Evolutionary conservation across 129 eudicot species (phyloP).

Genomic region (Arctium lappa): DNA sequence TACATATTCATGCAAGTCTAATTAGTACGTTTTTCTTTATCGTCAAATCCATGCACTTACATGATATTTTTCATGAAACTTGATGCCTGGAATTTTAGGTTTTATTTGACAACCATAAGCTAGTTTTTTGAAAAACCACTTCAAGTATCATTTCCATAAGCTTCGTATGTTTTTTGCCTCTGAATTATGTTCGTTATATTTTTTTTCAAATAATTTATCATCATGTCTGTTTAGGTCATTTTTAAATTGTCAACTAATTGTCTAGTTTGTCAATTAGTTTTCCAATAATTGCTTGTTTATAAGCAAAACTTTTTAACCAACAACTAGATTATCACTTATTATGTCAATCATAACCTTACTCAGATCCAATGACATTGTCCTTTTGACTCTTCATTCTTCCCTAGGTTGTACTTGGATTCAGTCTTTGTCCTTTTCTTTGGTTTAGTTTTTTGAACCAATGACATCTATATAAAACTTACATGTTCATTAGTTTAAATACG

Average conservation of each 20-base stretch:
- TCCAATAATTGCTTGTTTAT: not conserved
- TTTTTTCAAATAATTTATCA: not conserved
- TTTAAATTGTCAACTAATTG: not conserved
- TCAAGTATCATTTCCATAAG: not conserved
- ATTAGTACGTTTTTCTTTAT: not conserved
- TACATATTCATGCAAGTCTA: not conserved
- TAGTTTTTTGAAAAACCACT: not conserved
- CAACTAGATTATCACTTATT: not conserved
- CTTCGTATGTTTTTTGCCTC: no score
- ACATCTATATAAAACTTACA: not conserved
- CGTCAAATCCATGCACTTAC: not conserved
- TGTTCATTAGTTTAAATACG: not conserved
- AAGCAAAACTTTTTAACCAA: not conserved
- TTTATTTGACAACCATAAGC: not conserved
- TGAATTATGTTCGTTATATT: no score
- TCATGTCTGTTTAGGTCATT: not conserved
- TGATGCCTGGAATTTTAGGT: not conserved
- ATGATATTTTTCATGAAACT: not conserved
- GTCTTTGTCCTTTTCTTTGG: not conserved
- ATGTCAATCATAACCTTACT: not conserved
- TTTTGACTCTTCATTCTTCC: not conserved
- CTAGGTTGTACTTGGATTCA: not conserved
- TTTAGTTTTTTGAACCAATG: not conserved
- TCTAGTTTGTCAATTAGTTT: not conserved
- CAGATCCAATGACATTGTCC: not conserved